A percentile compares a stretch with the other conserved stretches of the same genome.
phyloP scores from a whole-genome alignment of 495 filamentous ascomycete genomes.

The Xylaria nigripes region DNA sequence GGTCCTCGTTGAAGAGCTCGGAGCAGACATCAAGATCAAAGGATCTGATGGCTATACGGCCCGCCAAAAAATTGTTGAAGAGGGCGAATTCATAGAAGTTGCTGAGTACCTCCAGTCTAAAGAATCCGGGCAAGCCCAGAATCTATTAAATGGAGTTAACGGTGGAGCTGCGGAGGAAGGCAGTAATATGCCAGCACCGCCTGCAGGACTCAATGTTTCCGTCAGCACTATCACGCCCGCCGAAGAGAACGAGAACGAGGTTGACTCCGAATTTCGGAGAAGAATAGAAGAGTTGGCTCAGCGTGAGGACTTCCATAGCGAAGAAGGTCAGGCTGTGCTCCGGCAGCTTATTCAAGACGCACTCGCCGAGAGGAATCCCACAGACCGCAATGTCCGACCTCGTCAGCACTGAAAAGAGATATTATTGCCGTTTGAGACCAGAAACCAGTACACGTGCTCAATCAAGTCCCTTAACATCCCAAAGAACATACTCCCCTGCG shows the following conservation, averaged over 20 bases:
- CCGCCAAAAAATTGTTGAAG: conserved; percentile 59
- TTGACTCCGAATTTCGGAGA: conserved; percentile 63
- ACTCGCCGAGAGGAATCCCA: conserved; percentile 44
- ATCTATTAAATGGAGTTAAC: conserved; percentile 19
- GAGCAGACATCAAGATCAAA: conserved; percentile 51
- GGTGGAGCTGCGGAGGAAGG: conserved; percentile 14
- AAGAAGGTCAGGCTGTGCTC: conserved; percentile 60
- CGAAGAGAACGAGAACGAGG: conserved; percentile 45
- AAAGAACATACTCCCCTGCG: conserved; percentile 44
- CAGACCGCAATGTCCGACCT: conserved; percentile 54
- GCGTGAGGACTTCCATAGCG: conserved; percentile 62
- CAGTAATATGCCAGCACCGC: conserved; percentile 42
- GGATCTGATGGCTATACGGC: conserved; percentile 64
- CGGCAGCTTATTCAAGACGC: conserved; percentile 64
- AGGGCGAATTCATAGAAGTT: conserved; percentile 61
- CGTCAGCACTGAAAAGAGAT: conserved; percentile 42
- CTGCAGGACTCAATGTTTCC: conserved; percentile 58
- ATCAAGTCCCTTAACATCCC: conserved; percentile 43
- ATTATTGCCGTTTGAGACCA: conserved; percentile 3
- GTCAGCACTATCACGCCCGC: conserved; percentile 58
- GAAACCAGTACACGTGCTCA: conserved; percentile 14
- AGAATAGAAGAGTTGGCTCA: conserved; percentile 71
- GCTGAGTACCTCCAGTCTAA: conserved; percentile 55
- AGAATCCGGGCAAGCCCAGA: conserved; percentile 26
- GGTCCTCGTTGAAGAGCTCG: conserved; percentile 72